These are phyloP conservation scores for Priceomyces carsonii DNA, from an alignment of 805 yeast genomes.

Conservation along the genomic window DNA sequence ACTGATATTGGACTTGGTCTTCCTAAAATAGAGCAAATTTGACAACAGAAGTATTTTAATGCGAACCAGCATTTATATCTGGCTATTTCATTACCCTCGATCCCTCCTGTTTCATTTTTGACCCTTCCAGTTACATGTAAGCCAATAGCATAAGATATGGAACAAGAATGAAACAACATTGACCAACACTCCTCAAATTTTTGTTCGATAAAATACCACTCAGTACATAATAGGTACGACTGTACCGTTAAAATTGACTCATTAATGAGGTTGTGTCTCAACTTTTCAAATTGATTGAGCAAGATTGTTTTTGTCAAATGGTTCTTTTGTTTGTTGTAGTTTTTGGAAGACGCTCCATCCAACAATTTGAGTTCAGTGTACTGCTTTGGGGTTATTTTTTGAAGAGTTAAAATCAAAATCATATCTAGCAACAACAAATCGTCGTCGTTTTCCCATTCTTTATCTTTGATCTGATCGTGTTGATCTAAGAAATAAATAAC, in stretches of 20 bases:
- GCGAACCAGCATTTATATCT: constrained; percentile 53
- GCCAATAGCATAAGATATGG: constrained; percentile 53
- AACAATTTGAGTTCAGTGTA: constrained; percentile 18
- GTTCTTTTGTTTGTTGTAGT: constrained; percentile 17
- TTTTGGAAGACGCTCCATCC: constrained; percentile 17
- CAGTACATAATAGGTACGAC: constrained; percentile 52
- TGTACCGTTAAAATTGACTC: constrained; percentile 51
- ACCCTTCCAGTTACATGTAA: constrained; percentile 45
- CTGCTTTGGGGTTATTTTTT: constrained; percentile 34
- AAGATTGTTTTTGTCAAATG: constrained; percentile 24
- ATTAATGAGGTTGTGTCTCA: constrained; percentile 46
- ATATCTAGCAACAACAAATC: constrained; percentile 47
- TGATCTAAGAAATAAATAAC: constrained; percentile 38
- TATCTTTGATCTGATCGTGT: constrained; percentile 29
- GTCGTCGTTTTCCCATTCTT: constrained; percentile 50
- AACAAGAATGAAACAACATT: constrained; percentile 48
- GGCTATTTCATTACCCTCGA: constrained; percentile 28
- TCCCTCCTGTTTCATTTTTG: constrained; percentile 34
- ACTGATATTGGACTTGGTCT: constrained; percentile 56
- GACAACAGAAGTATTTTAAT: constrained; percentile 47
- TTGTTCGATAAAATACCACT: constrained; percentile 49
- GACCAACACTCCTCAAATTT: constrained; percentile 55
- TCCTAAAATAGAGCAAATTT: constrained; percentile 51
- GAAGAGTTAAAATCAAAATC: constrained; percentile 43
- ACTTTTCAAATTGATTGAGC: constrained; percentile 42